phyloP scores from a whole-genome alignment of 192 early-diverging fungal species.

The Thoreauomyces humboldtii region DNA sequence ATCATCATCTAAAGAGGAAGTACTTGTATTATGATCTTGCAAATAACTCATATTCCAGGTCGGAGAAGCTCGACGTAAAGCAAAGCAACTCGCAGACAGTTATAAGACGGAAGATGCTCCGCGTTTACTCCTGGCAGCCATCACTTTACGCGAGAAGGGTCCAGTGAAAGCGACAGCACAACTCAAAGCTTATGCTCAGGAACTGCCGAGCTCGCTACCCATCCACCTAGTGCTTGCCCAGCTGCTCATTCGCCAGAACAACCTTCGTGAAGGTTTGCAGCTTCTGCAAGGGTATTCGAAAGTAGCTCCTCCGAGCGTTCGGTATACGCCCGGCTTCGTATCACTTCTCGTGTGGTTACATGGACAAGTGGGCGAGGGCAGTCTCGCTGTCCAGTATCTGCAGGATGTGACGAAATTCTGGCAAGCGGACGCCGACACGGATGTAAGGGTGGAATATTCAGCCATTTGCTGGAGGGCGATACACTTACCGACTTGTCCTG shows the following conservation, averaged over 20 bases:
- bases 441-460: no score
- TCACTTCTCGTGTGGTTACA: constrained; percentile 72
- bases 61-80: constrained; percentile 50
- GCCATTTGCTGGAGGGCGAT: no score
- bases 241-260: constrained; percentile 49
- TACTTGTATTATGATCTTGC: not conserved
- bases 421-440: constrained; percentile 23
- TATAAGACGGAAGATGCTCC: constrained; percentile 63
- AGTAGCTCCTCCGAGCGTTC: constrained; percentile 9
- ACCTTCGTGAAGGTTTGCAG: constrained; percentile 49
- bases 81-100: constrained; percentile 48
- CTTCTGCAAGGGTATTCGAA: not conserved
- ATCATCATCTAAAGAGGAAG: not conserved
- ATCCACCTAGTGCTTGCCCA: constrained; percentile 66
- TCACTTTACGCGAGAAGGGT: constrained; percentile 51
- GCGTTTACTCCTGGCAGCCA: constrained; percentile 58
- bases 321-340: constrained; percentile 59
- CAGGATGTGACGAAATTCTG: constrained; percentile 59
- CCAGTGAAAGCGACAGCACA: constrained; percentile 54
- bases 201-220: constrained; percentile 1
- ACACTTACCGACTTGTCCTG: not conserved
- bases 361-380: constrained; percentile 58
- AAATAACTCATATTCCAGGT: constrained; percentile 21
- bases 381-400: constrained; percentile 56
- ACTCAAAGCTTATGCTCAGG: constrained; percentile 32